Conservation (phyloP, 164 flowering plant species). For the Berberis vulgaris region DNA sequence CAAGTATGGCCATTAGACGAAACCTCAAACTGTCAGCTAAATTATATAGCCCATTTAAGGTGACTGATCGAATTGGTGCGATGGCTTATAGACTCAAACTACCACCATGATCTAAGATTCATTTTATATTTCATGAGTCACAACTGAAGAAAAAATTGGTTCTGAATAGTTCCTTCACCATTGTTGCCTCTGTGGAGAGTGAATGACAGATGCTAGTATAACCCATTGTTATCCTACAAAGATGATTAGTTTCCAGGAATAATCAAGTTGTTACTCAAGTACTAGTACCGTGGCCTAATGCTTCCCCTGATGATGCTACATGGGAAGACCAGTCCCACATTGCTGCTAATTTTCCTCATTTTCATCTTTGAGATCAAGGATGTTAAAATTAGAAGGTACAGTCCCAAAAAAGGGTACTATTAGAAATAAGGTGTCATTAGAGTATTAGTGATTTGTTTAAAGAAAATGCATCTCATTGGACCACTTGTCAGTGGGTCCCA, state of each 20-base stretch:
- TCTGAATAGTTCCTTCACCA: neutral
- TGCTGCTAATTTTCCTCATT: neutral
- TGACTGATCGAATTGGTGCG: neutral
- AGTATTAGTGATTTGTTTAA: too few species aligned
- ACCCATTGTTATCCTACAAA: neutral
- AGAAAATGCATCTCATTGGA: too few species aligned
- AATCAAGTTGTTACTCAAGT: neutral
- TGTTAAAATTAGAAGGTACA: too few species aligned
- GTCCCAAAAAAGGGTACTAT: too few species aligned
- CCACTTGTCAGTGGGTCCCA: too few species aligned
- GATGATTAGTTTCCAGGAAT: neutral
- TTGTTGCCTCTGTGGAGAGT: neutral
- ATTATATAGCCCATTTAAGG: neutral
- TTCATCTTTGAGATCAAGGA: neutral
- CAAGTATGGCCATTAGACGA: neutral
- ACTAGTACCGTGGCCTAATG: neutral
- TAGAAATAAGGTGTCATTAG: too few species aligned
- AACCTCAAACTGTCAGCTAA: neutral
- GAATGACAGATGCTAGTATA: neutral
- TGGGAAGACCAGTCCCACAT: neutral
- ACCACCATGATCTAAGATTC: neutral
- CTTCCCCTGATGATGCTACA: neutral
- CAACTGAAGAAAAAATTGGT: neutral
- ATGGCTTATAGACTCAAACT: neutral
- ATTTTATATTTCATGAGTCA: neutral